Evolutionary conservation across 352 stramenopile genomes (phyloP).

Genomic region (Paralagenidium karlingii): DNA sequence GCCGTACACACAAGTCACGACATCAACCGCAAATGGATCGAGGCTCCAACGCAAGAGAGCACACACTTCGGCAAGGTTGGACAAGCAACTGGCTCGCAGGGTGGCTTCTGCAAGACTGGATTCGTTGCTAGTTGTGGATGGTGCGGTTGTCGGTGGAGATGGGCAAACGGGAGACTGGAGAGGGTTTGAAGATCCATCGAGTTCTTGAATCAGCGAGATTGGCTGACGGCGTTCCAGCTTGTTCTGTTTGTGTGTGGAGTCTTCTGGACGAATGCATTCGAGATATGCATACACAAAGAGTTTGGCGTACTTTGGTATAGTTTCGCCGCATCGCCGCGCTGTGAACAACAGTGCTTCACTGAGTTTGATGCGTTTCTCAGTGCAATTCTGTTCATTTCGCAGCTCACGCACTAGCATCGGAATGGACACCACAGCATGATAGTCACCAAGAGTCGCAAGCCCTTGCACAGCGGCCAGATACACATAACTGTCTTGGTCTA

Average conservation of each 20-base stretch:
- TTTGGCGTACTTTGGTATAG: conserved; percentile 51
- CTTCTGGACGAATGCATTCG: conserved; percentile 58
- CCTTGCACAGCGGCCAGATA: conserved; percentile 74
- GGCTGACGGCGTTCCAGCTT: background rate
- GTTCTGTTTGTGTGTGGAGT: too few relatives aligned
- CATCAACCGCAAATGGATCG: conserved; percentile 50
- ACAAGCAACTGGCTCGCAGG: conserved; percentile 70
- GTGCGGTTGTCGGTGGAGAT: background rate
- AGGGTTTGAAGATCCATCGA: background rate
- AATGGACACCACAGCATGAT: conserved; percentile 47
- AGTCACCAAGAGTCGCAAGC: conserved; percentile 41
- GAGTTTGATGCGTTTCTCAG: conserved; percentile 72
- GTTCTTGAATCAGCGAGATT: background rate
- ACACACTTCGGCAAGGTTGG: conserved; percentile 78
- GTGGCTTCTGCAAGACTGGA: conserved; percentile 33
- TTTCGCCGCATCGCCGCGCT: conserved; percentile 62
- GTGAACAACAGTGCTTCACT: conserved; percentile 73
- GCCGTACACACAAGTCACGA: conserved; percentile 72
- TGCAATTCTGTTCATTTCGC: conserved; percentile 20
- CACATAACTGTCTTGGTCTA: conserved; percentile 73
- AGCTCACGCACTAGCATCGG: conserved; percentile 43
- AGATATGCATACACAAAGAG: conserved; percentile 72
- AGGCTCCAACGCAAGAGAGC: conserved; percentile 60
- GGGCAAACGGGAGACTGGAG: too few relatives aligned
- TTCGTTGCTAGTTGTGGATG: conserved; percentile 6